phyloP scores from a whole-genome alignment of 371 early-diverging fungal genomes.

The Cladochytrium tenue region DNA sequence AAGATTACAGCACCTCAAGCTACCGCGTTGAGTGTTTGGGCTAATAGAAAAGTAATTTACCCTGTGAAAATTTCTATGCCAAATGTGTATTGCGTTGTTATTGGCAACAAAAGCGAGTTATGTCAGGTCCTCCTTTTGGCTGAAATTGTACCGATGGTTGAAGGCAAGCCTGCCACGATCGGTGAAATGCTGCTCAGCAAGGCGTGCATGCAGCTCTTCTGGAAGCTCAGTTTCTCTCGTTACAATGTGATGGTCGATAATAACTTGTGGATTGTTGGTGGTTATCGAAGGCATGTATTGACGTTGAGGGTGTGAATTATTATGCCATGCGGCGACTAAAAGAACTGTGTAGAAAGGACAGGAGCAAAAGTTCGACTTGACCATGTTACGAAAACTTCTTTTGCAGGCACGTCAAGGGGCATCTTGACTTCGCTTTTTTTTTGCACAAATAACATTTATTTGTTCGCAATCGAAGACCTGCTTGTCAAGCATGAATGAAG shows the following conservation, averaged over 20 bases:
- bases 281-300: constrained; percentile 64
- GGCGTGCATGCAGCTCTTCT: constrained; percentile 64
- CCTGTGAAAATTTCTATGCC: too few relatives aligned
- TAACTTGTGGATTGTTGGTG: constrained; percentile 71
- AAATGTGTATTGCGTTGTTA: too few relatives aligned
- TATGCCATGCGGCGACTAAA: neutral
- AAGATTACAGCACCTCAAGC: too few relatives aligned
- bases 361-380: constrained; percentile 54
- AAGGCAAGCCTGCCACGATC: constrained; percentile 48
- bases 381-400: too few relatives aligned
- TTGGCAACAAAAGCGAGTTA: too few relatives aligned
- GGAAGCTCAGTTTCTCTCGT: constrained; percentile 52
- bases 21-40: too few relatives aligned
- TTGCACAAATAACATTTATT: too few relatives aligned
- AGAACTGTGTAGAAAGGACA: constrained; percentile 50
- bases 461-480: too few relatives aligned
- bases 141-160: constrained; percentile 50
- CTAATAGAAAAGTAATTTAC: too few relatives aligned
- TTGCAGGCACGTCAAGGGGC: too few relatives aligned
- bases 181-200: constrained; percentile 61
- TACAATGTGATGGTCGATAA: constrained; percentile 72
- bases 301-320: constrained; percentile 55
- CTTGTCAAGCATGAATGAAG: too few relatives aligned
- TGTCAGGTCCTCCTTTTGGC: constrained; percentile 55
- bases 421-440: too few relatives aligned